Evolutionary conservation across 1,284 basidiomycete genomes (phyloP).

Genomic region (Mrakiaceae sp.): DNA sequence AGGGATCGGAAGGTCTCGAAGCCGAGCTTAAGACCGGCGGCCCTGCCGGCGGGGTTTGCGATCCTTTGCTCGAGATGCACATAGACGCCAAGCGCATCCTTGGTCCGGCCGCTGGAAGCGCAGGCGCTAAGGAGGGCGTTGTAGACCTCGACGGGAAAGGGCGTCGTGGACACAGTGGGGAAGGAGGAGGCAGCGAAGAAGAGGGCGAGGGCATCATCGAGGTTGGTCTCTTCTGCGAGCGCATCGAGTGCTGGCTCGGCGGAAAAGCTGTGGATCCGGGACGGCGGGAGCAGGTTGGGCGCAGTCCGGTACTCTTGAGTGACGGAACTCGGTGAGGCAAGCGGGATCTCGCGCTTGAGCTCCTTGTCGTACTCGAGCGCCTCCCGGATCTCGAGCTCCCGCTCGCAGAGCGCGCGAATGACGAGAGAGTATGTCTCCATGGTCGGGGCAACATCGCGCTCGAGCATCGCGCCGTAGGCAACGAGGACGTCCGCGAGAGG

Average conservation of each 20-base stretch:
- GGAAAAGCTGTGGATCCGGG: background rate
- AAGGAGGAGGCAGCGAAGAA: slow-evolving; percentile 50
- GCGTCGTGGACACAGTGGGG: slow-evolving; percentile 26
- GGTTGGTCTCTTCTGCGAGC: slow-evolving; percentile 55
- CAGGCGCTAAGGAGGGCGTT: slow-evolving; percentile 53
- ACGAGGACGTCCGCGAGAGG: slow-evolving; percentile 52
- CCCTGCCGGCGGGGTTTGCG: slow-evolving; percentile 14
- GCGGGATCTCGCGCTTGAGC: slow-evolving; percentile 26
- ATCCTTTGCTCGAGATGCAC: slow-evolving; percentile 48
- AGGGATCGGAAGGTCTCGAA: slow-evolving; percentile 48
- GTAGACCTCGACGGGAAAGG: slow-evolving; percentile 39
- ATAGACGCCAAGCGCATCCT: slow-evolving; percentile 54
- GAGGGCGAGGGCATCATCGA: slow-evolving; percentile 55
- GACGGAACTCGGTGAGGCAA: background rate
- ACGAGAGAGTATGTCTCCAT: slow-evolving; percentile 55
- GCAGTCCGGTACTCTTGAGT: background rate
- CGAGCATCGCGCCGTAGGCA: slow-evolving; percentile 64
- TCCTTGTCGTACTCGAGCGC: slow-evolving; percentile 32
- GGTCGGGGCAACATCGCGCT: slow-evolving; percentile 55
- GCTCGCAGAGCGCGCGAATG: slow-evolving; percentile 55
- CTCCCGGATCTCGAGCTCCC: slow-evolving; percentile 56
- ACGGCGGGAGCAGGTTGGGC: slow-evolving; percentile 8
- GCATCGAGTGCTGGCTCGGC: slow-evolving; percentile 30
- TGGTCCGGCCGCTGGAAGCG: slow-evolving; percentile 48
- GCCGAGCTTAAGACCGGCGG: slow-evolving; percentile 34